These are phyloP conservation scores for Cavenderia fasciculata DNA, from an alignment of 78 protist genomes.

Conservation along the genomic window DNA sequence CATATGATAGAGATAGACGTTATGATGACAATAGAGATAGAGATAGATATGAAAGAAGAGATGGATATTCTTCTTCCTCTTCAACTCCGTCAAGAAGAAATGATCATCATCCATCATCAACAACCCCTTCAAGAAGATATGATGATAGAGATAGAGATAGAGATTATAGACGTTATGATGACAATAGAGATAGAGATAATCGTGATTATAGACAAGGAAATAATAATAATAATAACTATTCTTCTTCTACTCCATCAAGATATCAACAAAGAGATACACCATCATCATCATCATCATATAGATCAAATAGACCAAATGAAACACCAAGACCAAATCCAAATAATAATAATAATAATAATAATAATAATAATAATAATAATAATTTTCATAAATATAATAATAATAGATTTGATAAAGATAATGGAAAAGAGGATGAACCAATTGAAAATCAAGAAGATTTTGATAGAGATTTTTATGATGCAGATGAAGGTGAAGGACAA, in stretches of 20 bases:
- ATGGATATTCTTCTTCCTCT: no score
- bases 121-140: conserved; percentile 1
- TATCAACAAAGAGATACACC: not conserved
- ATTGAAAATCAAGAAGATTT: conserved; percentile 57
- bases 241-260: conserved; percentile 1
- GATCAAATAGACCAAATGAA: not conserved
- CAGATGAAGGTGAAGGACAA: conserved; percentile 81
- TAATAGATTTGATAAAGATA: no score
- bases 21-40: conserved; percentile 5
- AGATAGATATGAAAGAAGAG: not conserved
- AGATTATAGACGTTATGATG: not conserved
- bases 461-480: conserved; percentile 82
- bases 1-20: conserved; percentile 13
- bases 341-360: not conserved
- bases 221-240: no score
- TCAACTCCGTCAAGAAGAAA: not conserved
- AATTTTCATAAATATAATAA: no score
- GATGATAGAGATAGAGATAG: not conserved
- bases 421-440: conserved; percentile 21
- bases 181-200: not conserved
- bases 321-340: conserved; percentile 42
- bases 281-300: not conserved
- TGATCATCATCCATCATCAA: not conserved
- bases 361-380: no score
- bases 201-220: no score